Conservation (phyloP, 176 grass and related monocot genomes). For the Cenchrus americanus region DNA sequence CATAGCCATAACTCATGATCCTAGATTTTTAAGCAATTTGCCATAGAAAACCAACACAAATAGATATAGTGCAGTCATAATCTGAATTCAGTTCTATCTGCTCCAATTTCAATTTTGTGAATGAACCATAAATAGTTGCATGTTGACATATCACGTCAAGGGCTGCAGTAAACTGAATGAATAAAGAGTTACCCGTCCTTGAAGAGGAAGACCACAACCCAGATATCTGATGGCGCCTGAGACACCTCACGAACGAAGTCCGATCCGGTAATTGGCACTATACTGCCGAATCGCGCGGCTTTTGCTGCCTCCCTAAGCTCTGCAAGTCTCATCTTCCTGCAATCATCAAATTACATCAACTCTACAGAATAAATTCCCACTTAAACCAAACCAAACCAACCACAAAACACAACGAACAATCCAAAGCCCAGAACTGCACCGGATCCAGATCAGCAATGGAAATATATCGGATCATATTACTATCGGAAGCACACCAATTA, state of each 20-base stretch:
- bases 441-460: conserved; percentile 14
- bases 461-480: not conserved
- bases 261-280: conserved; percentile 75
- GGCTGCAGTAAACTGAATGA: not conserved
- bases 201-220: conserved; percentile 97
- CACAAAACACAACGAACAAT: not conserved
- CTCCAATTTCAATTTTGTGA: not conserved
- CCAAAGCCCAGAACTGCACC: not conserved
- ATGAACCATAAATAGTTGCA: not conserved
- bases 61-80: not conserved
- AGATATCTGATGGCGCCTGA: conserved; percentile 79
- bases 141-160: not conserved
- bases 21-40: not conserved
- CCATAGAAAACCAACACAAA: not conserved
- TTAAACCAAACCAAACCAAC: not conserved
- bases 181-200: conserved; percentile 71
- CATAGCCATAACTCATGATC: conserved; percentile 5
- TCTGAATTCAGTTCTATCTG: not conserved
- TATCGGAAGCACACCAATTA: conserved; percentile 4
- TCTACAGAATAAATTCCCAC: not conserved
- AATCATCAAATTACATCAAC: not conserved
- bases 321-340: conserved; percentile 87
- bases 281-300: conserved; percentile 60
- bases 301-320: conserved; percentile 79
- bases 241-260: conserved; percentile 97